Base-by-base conservation (phyloP, 1,284 basidiomycete genomes). In the Ustilago trichophora region DNA sequence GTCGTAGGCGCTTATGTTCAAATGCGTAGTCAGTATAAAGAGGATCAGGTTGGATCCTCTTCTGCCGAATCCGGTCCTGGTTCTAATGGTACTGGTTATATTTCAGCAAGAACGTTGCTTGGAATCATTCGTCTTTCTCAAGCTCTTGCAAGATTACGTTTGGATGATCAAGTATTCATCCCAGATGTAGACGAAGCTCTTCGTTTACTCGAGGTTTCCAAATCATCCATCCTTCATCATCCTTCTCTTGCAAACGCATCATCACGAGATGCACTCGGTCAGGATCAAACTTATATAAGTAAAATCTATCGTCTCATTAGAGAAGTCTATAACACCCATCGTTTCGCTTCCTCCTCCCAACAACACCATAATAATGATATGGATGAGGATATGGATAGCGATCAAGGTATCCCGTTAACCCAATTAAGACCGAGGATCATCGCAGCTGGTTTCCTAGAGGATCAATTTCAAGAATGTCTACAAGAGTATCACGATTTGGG, bases 161-260 rank as follows among this genome's bases (percentile, higher is more conserved):
- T 90, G 83, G 88, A 91, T 42, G 87, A 89, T 72, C 83, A 83
- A 8, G 96, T 98, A 24, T 88, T 89, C 44, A 87, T 89, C 57
- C 86, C 87, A 47, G 96, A 99, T 80, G 94, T 99, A 5, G 93
- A 98, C 80, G 96, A 98, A 84, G 96, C 96, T 2, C 84, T 99
- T 55, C 88, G 96, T 29, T 84, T 99, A 64, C 97, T 98, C 91
- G 92, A 95, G 69, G 92, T 92, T 65, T 92, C 90, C 83, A 98
- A 98, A 83, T 90, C 91, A 72, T 91, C 88, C 74, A 84, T 98
- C 72, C 67, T 76, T 41, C 48, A 71, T 25, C 59, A 71, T 26
- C 36, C 53, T 6, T 56, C 58, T 3, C 24, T 62, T 10, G 37
- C 55, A 0, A n/a, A n/a, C n/a, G n/a, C n/a, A n/a, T n/a, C n/a